Evolutionary conservation across 371 early-diverging fungal species (phyloP).

Genomic region (Batrachochytrium dendrobatidis): DNA sequence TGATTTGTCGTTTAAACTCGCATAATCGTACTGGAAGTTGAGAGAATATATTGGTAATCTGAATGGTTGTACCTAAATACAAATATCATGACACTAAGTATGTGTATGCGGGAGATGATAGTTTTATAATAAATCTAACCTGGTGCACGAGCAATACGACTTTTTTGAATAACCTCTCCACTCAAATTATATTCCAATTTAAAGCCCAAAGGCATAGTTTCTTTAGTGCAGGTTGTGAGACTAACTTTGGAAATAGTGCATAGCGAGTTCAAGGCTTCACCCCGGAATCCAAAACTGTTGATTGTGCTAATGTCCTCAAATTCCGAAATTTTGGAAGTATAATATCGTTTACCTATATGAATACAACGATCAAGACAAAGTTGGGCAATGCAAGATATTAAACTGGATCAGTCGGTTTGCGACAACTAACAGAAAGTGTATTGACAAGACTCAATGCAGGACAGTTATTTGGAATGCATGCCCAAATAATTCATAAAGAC

Average conservation of each 20-base stretch:
- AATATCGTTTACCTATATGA: slow-evolving; percentile 33
- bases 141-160: slow-evolving; percentile 43
- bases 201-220: slow-evolving; percentile 42
- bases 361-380: too few species aligned
- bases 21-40: slow-evolving; percentile 81
- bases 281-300: slow-evolving; percentile 64
- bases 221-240: slow-evolving; percentile 23
- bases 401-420: too few species aligned
- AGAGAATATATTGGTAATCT: slow-evolving; percentile 69
- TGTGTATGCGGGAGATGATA: neutral
- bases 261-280: slow-evolving; percentile 53
- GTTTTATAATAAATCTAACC: slow-evolving; percentile 7
- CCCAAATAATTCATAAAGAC: neutral
- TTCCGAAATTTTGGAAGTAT: slow-evolving; percentile 61
- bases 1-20: slow-evolving; percentile 77
- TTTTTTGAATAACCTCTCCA: slow-evolving; percentile 47
- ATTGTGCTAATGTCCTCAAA: slow-evolving; percentile 53
- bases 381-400: too few species aligned
- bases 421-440: too few species aligned
- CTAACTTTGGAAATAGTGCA: slow-evolving; percentile 29
- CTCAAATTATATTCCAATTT: slow-evolving; percentile 59
- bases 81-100: neutral
- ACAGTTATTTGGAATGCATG: slow-evolving; percentile 9
- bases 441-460: too few species aligned
- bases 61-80: slow-evolving; percentile 78